Evolutionary conservation across 257 asterid genomes (phyloP).

Genomic region (Pogostemon cablin): DNA sequence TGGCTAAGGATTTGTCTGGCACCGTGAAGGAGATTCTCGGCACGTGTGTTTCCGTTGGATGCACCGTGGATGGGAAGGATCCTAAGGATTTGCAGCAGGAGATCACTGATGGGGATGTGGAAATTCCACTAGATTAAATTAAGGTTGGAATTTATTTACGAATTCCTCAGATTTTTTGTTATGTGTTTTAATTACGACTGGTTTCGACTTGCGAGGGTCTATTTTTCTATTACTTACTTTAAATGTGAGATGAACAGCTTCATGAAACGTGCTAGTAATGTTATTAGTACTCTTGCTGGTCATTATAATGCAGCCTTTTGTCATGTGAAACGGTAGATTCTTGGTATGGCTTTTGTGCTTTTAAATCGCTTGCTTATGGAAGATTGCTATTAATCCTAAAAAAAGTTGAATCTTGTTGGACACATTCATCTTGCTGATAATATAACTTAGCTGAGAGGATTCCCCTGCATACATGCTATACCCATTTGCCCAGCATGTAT

Average conservation of each 20-base stretch:
- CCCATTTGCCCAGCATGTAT: no score
- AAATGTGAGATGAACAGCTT: conserved; percentile 9
- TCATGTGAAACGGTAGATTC: neutral
- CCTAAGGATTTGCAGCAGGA: conserved; percentile 75
- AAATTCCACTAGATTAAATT: conserved; percentile 51
- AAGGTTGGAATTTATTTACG: conserved; percentile 14
- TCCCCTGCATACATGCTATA: neutral
- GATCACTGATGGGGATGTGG: conserved; percentile 63
- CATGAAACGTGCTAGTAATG: conserved; percentile 22
- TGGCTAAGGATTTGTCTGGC: conserved; percentile 65
- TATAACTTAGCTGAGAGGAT: neutral
- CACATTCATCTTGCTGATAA: neutral
- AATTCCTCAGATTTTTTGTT: conserved; percentile 14
- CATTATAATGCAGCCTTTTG: neutral
- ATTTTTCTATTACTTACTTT: neutral
- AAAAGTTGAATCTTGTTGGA: neutral
- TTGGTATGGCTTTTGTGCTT: neutral
- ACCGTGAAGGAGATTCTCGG: conserved; percentile 73
- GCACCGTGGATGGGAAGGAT: conserved; percentile 73
- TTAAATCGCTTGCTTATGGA: neutral
- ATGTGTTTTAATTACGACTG: conserved; percentile 19
- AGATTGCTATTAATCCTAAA: neutral
- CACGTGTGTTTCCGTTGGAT: conserved; percentile 66
- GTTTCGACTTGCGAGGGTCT: conserved; percentile 5
- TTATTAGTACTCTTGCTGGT: conserved; percentile 13